A percentile compares a stretch with the other conserved stretches of the same genome.
Conservation (phyloP, 148 eudicot genomes). For the Agrostemma githago region DNA sequence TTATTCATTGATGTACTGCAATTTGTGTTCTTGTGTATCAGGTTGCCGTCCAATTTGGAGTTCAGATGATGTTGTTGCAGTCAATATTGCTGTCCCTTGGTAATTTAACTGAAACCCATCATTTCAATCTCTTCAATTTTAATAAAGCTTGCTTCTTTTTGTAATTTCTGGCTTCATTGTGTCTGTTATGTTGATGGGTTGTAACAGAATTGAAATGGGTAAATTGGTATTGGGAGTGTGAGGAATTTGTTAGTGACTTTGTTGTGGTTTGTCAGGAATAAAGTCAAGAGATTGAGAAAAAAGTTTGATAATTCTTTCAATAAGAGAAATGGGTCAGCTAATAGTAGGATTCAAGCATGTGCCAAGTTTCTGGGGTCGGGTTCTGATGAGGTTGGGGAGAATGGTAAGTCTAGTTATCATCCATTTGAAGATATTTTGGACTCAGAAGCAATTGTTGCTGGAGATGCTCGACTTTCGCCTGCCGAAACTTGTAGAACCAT, state of each 20-base stretch:
- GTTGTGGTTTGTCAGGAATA: constrained; percentile 39
- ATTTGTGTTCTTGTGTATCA: constrained; percentile 15
- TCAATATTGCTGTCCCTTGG: constrained; percentile 24
- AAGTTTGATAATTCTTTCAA: constrained; percentile 27
- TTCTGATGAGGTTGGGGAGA: constrained; percentile 52
- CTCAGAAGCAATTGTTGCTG: constrained; percentile 40
- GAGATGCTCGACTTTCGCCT: constrained; percentile 59
- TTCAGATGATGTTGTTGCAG: constrained; percentile 24
- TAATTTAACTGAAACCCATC: constrained; percentile 20
- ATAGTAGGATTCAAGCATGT: constrained; percentile 49
- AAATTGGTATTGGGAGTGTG: background rate
- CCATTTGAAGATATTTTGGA: constrained; percentile 82
- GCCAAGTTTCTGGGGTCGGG: constrained; percentile 51
- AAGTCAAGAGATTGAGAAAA: constrained; percentile 36
- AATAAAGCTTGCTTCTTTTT: constrained; percentile 1
- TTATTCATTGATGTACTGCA: constrained; percentile 3
- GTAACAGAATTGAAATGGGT: background rate
- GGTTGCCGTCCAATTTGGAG: constrained; percentile 38
- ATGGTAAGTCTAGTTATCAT: constrained; percentile 64
- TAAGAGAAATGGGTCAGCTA: constrained; percentile 33
- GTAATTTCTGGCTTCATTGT: background rate
- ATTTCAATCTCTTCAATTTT: background rate
- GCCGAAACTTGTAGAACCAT: constrained; percentile 81
- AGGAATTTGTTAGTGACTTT: constrained; percentile 2
- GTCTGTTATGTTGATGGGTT: background rate